Base-by-base conservation (phyloP, 2,329 filamentous ascomycete species). In the Daldinia sp. region DNA sequence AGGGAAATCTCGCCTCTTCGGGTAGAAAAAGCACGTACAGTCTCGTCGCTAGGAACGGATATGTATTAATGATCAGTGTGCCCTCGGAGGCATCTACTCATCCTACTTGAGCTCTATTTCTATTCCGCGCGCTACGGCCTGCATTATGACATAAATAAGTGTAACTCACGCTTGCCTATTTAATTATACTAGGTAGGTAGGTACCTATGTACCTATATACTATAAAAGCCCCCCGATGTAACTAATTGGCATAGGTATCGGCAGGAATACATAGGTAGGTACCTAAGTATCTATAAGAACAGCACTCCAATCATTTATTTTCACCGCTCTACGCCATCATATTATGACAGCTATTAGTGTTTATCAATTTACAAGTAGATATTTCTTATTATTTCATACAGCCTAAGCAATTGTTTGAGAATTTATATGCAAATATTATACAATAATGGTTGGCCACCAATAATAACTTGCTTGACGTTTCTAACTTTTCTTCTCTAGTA, bases 1-100 rank as follows among this genome's bases (percentile, higher is more conserved):
- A 60, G 29, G 48, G 35, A 59, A 63, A 45, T 56, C 17, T 49
- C 51, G 55, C 59, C 50, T 57, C 10, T 35, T 23, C 47, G 21
- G 53, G 25, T 51, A 52, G 52, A 53, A 54, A 53, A 57, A 29
- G 17, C 27, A 19, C 15, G 13, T 50, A 25, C 39, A 23, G 21
- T 47, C 21, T 39, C 15, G 11, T 30, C 6, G 11, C 19, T 48
- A 41, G n/a, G 34, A 29, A 52, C 27, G 47, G 29, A 30, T 27
- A 45, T 58, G 21, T 11, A 41, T 17, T 4, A 41, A 43, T 25
- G 39, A 41, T 17, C 10, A 41, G 25, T 25, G 39, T 23, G 39
- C 39, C 25, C 25, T 43, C 19, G 19, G 39, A 43, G 21, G 5
- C 39, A 43, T 43, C 37, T 43, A 43, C 13, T 3, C 39, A 43